A percentile compares a stretch with the other conserved stretches of the same genome.
Evolutionary conservation across 2,329 filamentous ascomycete genomes (phyloP).

Genomic region (Penicillium sp.): DNA sequence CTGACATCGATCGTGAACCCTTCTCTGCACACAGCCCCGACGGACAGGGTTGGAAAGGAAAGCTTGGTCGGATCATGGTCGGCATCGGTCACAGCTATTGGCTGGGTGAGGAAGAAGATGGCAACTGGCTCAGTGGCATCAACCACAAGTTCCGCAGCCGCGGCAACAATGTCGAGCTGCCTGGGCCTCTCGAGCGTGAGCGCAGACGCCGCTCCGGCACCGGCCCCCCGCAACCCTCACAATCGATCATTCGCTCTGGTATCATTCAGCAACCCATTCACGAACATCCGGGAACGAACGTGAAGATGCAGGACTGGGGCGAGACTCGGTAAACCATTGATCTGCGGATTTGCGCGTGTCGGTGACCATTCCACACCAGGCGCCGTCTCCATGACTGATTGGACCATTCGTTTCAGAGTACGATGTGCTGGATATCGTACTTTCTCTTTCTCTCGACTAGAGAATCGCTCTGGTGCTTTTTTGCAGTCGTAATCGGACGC

Average conservation of each 20-base stretch:
- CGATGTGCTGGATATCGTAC: background rate
- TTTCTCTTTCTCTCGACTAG: background rate
- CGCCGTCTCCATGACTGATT: background rate
- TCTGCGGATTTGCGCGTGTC: background rate
- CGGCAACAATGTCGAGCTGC: conserved; percentile 46
- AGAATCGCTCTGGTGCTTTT: background rate
- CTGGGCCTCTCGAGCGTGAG: conserved; percentile 58
- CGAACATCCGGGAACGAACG: conserved; percentile 35
- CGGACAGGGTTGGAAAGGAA: conserved; percentile 78
- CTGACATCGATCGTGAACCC: conserved; percentile 62
- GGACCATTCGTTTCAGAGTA: background rate
- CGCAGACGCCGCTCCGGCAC: conserved; percentile 65
- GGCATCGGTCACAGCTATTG: conserved; percentile 76
- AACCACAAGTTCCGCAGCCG: conserved; percentile 63
- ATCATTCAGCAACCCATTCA: conserved; percentile 39
- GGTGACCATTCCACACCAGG: background rate
- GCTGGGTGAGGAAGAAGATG: conserved; percentile 68
- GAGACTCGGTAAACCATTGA: conserved; percentile 32
- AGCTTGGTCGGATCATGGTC: conserved; percentile 78
- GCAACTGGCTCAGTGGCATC: conserved; percentile 69
- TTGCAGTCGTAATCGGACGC: background rate
- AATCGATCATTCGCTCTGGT: conserved; percentile 39
- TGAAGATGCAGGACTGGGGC: conserved; percentile 44
- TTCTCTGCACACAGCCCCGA: conserved; percentile 73
- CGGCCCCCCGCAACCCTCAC: conserved; percentile 54